phyloP scores from a whole-genome alignment of 306 rosid genomes.

The Vicia villosa region DNA sequence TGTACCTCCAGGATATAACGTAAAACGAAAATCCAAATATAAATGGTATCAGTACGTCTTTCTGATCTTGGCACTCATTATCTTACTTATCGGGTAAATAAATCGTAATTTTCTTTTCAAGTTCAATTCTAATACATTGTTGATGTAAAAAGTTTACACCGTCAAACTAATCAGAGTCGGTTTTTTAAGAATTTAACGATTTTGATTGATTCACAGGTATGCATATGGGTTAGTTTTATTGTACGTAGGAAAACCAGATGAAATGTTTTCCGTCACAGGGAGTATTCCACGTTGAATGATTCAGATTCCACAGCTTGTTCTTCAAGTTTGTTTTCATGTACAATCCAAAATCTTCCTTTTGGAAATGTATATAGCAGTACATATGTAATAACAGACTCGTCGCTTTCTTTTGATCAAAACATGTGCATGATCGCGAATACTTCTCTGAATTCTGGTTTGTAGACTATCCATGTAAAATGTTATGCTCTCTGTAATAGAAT shows the following conservation, averaged over 20 bases:
- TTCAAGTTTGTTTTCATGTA: conserved; percentile 41
- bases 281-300: conserved; percentile 28
- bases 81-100: conserved; percentile 63
- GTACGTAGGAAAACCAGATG: conserved; percentile 20
- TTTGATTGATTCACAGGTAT: conserved; percentile 43
- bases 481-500: conserved; percentile 18
- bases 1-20: conserved; percentile 62
- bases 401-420: not conserved
- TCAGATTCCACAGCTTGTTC: conserved; percentile 32
- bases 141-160: not conserved
- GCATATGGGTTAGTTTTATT: conserved; percentile 44
- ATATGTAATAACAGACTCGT: not conserved
- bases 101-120: not conserved
- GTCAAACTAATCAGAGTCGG: not conserved
- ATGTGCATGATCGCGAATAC: not conserved
- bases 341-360: no score
- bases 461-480: conserved; percentile 11
- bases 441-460: not conserved
- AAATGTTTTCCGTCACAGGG: not conserved
- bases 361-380: not conserved
- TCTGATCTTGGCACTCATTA: conserved; percentile 41
- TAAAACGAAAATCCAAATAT: conserved; percentile 60
- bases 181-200: not conserved
- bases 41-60: conserved; percentile 65
- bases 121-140: not conserved